Conservation (phyloP, 441 rosid genomes). For the Kokia cookei region DNA sequence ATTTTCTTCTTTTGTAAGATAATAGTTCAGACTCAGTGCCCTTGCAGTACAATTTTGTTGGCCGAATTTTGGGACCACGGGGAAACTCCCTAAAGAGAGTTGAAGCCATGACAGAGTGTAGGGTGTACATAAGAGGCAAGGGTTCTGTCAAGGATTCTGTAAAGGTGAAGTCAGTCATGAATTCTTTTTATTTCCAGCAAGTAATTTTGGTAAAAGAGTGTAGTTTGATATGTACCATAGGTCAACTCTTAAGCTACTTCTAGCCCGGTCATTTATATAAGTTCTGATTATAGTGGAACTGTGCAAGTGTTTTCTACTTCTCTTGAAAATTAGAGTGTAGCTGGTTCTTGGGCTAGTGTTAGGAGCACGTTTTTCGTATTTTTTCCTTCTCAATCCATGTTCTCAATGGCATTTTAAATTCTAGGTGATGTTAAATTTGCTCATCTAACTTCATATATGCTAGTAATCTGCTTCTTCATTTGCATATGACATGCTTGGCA, state of each 20-base stretch:
- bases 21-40: slow-evolving; percentile 21
- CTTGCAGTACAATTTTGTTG: slow-evolving; percentile 88
- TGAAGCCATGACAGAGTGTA: slow-evolving; percentile 73
- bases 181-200: not conserved
- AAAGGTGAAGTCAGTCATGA: slow-evolving; percentile 44
- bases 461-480: slow-evolving; percentile 15
- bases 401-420: not conserved
- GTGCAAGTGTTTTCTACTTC: not conserved
- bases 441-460: not conserved
- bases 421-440: not conserved
- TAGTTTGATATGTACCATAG: not conserved
- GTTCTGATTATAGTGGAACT: not conserved
- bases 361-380: not conserved
- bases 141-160: slow-evolving; percentile 87
- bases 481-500: not conserved
- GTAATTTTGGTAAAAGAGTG: slow-evolving; percentile 7
- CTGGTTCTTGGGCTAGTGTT: not conserved
- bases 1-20: not conserved
- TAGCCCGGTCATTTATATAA: not conserved
- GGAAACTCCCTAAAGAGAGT: slow-evolving; percentile 97
- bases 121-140: slow-evolving; percentile 89
- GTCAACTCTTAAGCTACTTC: slow-evolving; percentile 1
- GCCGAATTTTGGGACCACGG: slow-evolving; percentile 91
- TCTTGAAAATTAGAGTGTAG: not conserved
- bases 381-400: not conserved